A percentile compares a stretch with the other conserved stretches of the same genome.
phyloP scores from a whole-genome alignment of 179 eudicot species.

The Camellia oleifera region DNA sequence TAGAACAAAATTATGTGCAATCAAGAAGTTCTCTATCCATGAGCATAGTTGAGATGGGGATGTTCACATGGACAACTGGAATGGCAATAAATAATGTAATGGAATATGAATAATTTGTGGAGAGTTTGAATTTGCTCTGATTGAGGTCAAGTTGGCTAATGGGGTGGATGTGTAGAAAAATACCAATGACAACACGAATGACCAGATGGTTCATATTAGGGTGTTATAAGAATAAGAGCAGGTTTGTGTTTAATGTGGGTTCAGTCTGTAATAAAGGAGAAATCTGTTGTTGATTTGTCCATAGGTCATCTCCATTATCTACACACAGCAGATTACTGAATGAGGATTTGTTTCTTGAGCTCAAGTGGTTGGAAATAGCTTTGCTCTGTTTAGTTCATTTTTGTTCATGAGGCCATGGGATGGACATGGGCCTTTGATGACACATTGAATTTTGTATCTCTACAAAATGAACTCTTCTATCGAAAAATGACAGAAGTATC shows the following conservation, averaged over 20 bases:
- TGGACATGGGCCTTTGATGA: not conserved
- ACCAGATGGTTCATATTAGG: not conserved
- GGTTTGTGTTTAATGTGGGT: not conserved
- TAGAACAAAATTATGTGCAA: not conserved
- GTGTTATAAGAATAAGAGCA: not conserved
- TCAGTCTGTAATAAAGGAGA: not conserved
- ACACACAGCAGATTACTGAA: not conserved
- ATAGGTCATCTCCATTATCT: not conserved
- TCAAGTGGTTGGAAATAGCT: not conserved
- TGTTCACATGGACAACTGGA: conserved; percentile 3
- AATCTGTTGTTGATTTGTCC: not conserved
- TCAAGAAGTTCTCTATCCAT: not conserved
- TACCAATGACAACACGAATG: not conserved
- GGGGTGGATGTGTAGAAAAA: not conserved
- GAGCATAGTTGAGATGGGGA: not conserved
- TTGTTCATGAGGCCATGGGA: not conserved
- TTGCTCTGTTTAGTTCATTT: not conserved
- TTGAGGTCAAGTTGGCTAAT: not conserved
- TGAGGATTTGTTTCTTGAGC: too few relatives aligned
- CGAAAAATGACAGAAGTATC: not conserved
- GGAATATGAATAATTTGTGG: not conserved
- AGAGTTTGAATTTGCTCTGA: not conserved
- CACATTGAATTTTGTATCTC: not conserved
- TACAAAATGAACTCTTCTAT: not conserved
- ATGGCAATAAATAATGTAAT: not conserved